phyloP scores from a whole-genome alignment of 1,139 yeast species.

The Saccharomyces pastorianus region DNA sequence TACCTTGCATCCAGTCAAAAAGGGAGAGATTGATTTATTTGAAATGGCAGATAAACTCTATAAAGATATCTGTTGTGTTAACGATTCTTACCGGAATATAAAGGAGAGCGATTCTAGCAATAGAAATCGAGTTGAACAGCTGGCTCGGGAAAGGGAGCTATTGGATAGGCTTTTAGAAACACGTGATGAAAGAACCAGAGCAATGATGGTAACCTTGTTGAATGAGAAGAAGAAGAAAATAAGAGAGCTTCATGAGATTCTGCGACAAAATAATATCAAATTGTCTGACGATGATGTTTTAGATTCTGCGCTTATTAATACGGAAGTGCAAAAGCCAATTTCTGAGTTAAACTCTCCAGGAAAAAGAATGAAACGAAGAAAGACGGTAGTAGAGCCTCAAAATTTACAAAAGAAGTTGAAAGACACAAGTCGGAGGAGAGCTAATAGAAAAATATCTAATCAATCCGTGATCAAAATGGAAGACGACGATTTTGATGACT shows the following conservation, averaged over 20 bases:
- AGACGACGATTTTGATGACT: constrained; percentile 11
- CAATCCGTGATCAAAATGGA: background rate
- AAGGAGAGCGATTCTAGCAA: background rate
- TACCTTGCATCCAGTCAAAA: constrained; percentile 4
- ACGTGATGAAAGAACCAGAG: constrained; percentile 20
- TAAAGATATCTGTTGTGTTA: constrained; percentile 9
- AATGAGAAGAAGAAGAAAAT: constrained; percentile 27
- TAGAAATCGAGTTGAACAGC: constrained; percentile 4
- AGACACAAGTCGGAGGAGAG: background rate
- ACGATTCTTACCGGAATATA: constrained; percentile 8
- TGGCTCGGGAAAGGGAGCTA: constrained; percentile 9
- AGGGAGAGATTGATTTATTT: constrained; percentile 23
- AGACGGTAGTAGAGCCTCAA: constrained; percentile 1
- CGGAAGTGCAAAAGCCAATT: constrained; percentile 14
- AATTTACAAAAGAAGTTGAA: background rate
- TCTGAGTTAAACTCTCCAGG: constrained; percentile 25
- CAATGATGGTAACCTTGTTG: constrained; percentile 16
- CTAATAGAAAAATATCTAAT: background rate
- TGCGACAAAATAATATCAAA: background rate
- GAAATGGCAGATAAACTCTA: constrained; percentile 16
- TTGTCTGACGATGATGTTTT: constrained; percentile 5
- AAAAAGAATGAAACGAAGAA: constrained; percentile 11
- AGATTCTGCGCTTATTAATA: constrained; percentile 19
- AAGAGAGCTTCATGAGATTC: constrained; percentile 9
- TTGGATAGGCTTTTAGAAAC: constrained; percentile 12